A percentile compares a stretch with the other conserved stretches of the same genome.
Conservation (phyloP, 495 filamentous ascomycete genomes). For the Darksidea phi region DNA sequence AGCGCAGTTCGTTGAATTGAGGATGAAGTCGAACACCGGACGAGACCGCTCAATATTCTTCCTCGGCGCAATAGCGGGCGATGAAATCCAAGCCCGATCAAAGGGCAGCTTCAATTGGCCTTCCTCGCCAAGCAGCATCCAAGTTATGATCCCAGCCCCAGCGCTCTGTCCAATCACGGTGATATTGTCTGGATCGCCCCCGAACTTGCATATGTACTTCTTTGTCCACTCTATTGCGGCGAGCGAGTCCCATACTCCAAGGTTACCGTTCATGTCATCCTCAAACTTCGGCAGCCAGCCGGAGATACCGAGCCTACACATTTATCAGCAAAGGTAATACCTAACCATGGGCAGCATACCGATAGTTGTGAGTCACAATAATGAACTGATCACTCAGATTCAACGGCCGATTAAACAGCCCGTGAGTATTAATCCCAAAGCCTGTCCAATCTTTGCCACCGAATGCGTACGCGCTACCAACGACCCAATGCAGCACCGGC, state of each 20-base stretch:
- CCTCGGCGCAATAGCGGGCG: neutral
- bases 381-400: slow-evolving; percentile 4
- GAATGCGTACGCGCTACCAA: slow-evolving; percentile 1
- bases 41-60: slow-evolving; percentile 1
- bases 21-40: neutral
- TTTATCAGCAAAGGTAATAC: neutral
- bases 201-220: slow-evolving; percentile 32
- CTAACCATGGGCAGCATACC: neutral
- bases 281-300: slow-evolving; percentile 26
- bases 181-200: slow-evolving; percentile 36
- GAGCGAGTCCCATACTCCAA: slow-evolving; percentile 51
- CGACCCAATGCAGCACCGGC: slow-evolving; percentile 5
- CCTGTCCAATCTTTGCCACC: slow-evolving; percentile 1
- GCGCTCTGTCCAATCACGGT: slow-evolving; percentile 55
- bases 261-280: slow-evolving; percentile 50
- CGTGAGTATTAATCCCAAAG: neutral
- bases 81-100: neutral
- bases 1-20: neutral
- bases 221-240: slow-evolving; percentile 36
- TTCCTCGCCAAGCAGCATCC: neutral
- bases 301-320: neutral
- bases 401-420: neutral
- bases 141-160: slow-evolving; percentile 44
- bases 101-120: neutral
- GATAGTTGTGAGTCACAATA: slow-evolving; percentile 6